Conservation (phyloP, 2,329 filamentous ascomycete genomes). For the Fusarium proliferatum region DNA sequence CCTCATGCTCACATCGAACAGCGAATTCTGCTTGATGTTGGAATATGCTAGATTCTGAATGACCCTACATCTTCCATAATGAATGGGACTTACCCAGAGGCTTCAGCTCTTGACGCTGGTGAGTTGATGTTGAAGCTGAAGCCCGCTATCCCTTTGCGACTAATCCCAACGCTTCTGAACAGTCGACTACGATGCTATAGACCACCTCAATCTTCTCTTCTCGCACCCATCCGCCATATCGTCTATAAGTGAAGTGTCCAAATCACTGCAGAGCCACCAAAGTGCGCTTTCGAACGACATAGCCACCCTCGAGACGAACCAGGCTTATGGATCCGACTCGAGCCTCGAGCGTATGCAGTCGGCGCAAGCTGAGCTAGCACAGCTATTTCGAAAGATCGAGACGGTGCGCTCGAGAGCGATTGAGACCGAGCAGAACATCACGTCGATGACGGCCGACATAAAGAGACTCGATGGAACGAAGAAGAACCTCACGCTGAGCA, state of each 20-base stretch:
- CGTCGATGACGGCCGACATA: slow-evolving; percentile 98
- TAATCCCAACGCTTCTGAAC: slow-evolving; percentile 30
- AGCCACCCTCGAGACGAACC: slow-evolving; percentile 75
- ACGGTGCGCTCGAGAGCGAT: slow-evolving; percentile 88
- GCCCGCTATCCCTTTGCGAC: slow-evolving; percentile 23
- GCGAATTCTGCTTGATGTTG: slow-evolving; percentile 9
- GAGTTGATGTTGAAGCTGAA: slow-evolving; percentile 33
- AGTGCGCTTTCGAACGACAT: slow-evolving; percentile 86
- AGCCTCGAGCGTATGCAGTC: slow-evolving; percentile 92
- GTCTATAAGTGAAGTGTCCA: slow-evolving; percentile 79
- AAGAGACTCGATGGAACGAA: slow-evolving; percentile 97
- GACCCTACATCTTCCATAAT: slow-evolving; percentile 45
- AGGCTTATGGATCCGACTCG: slow-evolving; percentile 86
- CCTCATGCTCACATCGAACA: slow-evolving; percentile 21
- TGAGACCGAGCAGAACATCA: slow-evolving; percentile 94
- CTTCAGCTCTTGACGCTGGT: slow-evolving; percentile 60
- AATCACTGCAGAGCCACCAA: slow-evolving; percentile 78
- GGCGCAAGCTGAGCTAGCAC: slow-evolving; percentile 88
- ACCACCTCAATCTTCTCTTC: slow-evolving; percentile 94
- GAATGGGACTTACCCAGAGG: slow-evolving; percentile 53
- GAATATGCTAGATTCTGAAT: slow-evolving; percentile 2
- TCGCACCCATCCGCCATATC: slow-evolving; percentile 86
- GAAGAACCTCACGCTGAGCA: slow-evolving; percentile 93
- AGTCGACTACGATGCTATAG: slow-evolving; percentile 89
- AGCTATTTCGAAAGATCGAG: slow-evolving; percentile 94